Conservation (phyloP, 768 basidiomycete genomes). For the Termitomyces sp. region DNA sequence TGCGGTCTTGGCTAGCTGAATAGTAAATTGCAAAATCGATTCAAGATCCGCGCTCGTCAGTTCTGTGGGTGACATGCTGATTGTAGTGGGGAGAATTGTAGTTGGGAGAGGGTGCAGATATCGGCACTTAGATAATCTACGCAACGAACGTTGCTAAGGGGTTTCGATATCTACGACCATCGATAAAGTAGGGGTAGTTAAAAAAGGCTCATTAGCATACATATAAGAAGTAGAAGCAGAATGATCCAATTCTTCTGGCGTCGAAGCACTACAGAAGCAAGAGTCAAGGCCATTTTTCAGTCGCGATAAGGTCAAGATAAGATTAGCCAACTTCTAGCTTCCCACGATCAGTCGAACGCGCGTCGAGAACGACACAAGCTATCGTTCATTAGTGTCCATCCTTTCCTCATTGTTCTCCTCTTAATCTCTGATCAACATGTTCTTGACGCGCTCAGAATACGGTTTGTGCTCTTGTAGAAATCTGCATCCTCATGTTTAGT, state of each 20-base stretch:
- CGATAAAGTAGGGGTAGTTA: too few species aligned
- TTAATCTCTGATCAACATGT: constrained; percentile 47
- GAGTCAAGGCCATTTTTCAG: neutral
- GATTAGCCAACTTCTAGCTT: constrained; percentile 21
- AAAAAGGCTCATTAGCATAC: neutral
- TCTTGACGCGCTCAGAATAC: constrained; percentile 94
- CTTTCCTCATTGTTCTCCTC: constrained; percentile 15
- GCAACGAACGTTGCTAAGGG: neutral
- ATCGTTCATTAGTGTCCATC: constrained; percentile 16
- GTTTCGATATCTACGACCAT: neutral
- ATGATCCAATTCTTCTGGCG: neutral
- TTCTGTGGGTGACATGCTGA: constrained; percentile 27
- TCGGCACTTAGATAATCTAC: neutral
- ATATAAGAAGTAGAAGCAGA: neutral
- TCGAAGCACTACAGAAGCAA: neutral
- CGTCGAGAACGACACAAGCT: constrained; percentile 35
- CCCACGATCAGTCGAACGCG: constrained; percentile 40
- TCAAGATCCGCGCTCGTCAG: constrained; percentile 47
- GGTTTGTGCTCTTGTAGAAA: constrained; percentile 39
- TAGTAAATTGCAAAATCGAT: constrained; percentile 62
- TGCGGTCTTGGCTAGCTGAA: constrained; percentile 66
- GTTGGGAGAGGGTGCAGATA: neutral
- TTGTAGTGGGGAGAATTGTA: neutral
- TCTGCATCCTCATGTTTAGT: neutral
- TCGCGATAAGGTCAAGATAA: constrained; percentile 22